phyloP scores from a whole-genome alignment of 768 basidiomycete genomes.

The Lentinus brumalis region DNA sequence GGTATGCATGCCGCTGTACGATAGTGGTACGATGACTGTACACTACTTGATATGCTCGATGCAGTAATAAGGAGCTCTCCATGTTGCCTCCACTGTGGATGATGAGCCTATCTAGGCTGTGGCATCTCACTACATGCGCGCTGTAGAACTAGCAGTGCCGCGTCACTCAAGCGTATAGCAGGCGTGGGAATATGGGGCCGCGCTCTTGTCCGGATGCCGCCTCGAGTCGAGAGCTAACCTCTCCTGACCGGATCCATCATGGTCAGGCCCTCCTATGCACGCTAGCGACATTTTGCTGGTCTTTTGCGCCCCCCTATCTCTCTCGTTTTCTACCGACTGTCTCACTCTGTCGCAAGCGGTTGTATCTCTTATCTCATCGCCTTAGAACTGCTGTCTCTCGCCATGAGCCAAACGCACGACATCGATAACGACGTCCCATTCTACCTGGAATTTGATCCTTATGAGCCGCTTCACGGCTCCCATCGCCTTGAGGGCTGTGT shows the following conservation, averaged over 20 bases:
- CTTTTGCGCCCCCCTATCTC: neutral
- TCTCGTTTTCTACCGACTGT: conserved; percentile 7
- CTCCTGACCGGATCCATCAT: conserved; percentile 1
- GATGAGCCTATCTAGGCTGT: neutral
- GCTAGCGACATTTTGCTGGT: conserved; percentile 4
- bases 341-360: neutral
- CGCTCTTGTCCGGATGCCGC: neutral
- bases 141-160: neutral
- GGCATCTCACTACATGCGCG: neutral
- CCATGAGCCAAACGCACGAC: conserved; percentile 42
- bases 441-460: conserved; percentile 50
- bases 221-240: conserved; percentile 3
- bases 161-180: neutral
- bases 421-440: conserved; percentile 58
- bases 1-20: neutral
- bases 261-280: neutral
- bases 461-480: conserved; percentile 34
- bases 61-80: neutral
- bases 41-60: neutral
- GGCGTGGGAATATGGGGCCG: conserved; percentile 14
- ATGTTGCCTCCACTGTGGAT: neutral
- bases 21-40: neutral
- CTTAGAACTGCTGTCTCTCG: conserved; percentile 30
- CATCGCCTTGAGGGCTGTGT: conserved; percentile 29
- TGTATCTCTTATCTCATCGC: conserved; percentile 25